Base-by-base conservation (phyloP, 495 filamentous ascomycete genomes). In the Peziza echinospora region DNA sequence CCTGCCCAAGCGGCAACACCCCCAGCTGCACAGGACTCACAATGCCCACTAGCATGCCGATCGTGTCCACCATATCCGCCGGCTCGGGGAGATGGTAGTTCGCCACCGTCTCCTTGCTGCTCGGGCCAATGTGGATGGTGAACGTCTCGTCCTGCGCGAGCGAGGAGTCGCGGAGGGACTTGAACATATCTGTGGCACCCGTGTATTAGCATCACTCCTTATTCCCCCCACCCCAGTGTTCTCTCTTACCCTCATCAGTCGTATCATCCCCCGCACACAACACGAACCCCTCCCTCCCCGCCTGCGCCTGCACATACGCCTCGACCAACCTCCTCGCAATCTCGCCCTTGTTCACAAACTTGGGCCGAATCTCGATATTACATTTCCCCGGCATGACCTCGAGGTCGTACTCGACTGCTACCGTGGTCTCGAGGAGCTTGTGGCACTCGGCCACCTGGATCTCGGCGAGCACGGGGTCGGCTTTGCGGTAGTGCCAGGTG, bases 371-470 rank as follows among this genome's bases (percentile, higher is more conserved):
- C 60, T 96, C 89, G 6, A 96, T 68, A 55, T 94, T 93, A 44
- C 85, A 85, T 61, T 96, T 97, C 43, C 89, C 89, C 0, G 76
- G 69, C 81, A 93, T 94, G 37, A 96, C 83, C 55, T 93, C 85
- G 9, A 96, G 82, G 41, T 86, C 82, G 71, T 76, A 91, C 40
- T 45, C 51, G 23, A 72, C 72, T 56, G 73, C 77, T 41, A 65
- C 75, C 6, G 93, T 78, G 0, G 76, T 80, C 3, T 69, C 65
- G 56, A 84, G 76, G 24, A 94, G 70, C 34, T 80, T 70, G 52
- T 82, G 75, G 56, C 84, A 91, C 53, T 82, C 76, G 19, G 66
- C 71, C 9, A 84, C 74, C 57, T 84, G 75, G 59, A 78, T 77
- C 0, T 71, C 62, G 13, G 80, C 89, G 46, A 80, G 77, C 50